phyloP scores from a whole-genome alignment of 495 filamentous ascomycete species.

The Tuber aestivum region DNA sequence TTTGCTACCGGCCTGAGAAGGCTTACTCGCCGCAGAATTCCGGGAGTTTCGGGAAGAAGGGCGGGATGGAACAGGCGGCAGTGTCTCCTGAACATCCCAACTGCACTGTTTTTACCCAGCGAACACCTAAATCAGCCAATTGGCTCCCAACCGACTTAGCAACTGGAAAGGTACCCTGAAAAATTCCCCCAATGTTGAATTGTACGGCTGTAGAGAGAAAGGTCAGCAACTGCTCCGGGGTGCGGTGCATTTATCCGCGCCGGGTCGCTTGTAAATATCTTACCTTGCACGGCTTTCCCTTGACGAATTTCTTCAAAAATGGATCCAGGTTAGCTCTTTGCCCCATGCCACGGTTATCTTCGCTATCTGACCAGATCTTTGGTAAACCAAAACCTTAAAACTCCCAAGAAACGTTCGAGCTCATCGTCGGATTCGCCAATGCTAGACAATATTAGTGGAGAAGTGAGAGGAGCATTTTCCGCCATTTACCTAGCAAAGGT shows the following conservation, averaged over 20 bases:
- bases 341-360: not conserved
- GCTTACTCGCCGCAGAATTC: conserved; percentile 47
- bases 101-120: conserved; percentile 58
- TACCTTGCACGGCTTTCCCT: conserved; percentile 88
- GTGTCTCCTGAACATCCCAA: conserved; percentile 76
- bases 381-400: conserved; percentile 95
- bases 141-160: conserved; percentile 5
- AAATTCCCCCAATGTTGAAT: conserved; percentile 94
- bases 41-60: conserved; percentile 51
- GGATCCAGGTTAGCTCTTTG: not conserved
- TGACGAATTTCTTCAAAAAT: conserved; percentile 74
- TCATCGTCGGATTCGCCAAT: conserved; percentile 91
- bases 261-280: not conserved
- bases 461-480: not conserved
- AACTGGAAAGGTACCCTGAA: conserved; percentile 62
- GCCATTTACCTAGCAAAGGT: conserved; percentile 68
- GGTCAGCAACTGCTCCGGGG: not conserved
- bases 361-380: conserved; percentile 68
- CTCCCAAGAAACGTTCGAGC: conserved; percentile 85
- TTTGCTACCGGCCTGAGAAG: conserved; percentile 45
- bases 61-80: conserved; percentile 44
- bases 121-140: conserved; percentile 23
- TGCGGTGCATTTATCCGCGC: not conserved
- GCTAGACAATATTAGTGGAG: conserved; percentile 48
- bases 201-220: conserved; percentile 59